phyloP scores from a whole-genome alignment of 257 asterid species.

The Sherardia arvensis region DNA sequence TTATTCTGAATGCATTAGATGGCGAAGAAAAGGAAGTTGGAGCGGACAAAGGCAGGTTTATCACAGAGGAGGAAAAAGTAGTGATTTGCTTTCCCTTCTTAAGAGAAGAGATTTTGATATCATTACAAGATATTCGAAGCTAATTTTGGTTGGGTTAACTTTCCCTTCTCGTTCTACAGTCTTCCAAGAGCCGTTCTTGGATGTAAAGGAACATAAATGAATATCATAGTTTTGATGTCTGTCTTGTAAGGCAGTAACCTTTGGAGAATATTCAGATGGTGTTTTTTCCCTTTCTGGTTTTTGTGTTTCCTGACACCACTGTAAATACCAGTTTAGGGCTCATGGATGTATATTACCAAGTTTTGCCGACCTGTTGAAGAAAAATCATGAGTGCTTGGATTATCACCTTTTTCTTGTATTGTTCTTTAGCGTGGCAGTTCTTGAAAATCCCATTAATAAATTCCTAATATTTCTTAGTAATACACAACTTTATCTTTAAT shows the following conservation, averaged over 20 bases:
- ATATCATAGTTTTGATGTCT: background rate
- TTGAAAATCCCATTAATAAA: no score
- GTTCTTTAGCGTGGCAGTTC: no score
- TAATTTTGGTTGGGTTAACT: background rate
- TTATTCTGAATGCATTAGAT: slow-evolving; percentile 30
- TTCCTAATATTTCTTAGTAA: no score
- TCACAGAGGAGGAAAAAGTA: background rate
- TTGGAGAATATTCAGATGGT: background rate
- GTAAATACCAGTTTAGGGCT: background rate
- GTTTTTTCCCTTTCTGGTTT: background rate
- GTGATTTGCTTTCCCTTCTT: slow-evolving; percentile 1
- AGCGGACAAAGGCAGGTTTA: slow-evolving; percentile 18
- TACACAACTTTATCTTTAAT: no score
- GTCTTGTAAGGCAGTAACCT: background rate
- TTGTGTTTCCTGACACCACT: background rate
- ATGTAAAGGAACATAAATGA: background rate
- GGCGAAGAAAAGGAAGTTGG: slow-evolving; percentile 51
- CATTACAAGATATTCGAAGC: no score
- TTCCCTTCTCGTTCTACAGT: background rate
- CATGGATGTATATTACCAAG: background rate
- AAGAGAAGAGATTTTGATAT: background rate
- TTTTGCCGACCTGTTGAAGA: background rate
- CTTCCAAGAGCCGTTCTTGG: background rate
- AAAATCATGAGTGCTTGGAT: no score
- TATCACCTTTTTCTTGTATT: no score